A percentile compares a stretch with the other conserved stretches of the same genome.
Evolutionary conservation across 148 eudicot genomes (phyloP).

Genomic region (Persicaria tinctoria): DNA sequence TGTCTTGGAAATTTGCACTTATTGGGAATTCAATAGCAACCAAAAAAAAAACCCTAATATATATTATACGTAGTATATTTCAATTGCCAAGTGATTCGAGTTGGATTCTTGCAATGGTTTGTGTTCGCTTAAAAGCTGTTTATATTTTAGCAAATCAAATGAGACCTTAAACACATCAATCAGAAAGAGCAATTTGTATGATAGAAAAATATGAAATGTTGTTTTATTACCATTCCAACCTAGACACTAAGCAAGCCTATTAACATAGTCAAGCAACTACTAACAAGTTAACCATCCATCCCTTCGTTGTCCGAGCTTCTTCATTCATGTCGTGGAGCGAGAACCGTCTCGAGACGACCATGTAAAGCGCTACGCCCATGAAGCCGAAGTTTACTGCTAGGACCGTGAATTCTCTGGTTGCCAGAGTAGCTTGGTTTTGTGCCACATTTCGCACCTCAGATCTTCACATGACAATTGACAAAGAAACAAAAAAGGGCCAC

Average conservation of each 20-base stretch:
- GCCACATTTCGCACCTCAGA: conserved; percentile 53
- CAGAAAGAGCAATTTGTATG: too few species aligned
- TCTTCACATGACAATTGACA: conserved; percentile 42
- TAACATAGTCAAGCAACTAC: conserved; percentile 52
- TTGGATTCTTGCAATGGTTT: too few species aligned
- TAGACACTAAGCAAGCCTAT: conserved; percentile 30
- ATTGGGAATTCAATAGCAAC: too few species aligned
- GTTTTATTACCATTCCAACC: neutral
- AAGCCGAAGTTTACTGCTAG: conserved; percentile 53
- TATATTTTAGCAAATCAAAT: too few species aligned
- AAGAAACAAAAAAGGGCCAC: neutral
- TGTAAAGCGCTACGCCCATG: conserved; percentile 50
- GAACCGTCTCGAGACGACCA: conserved; percentile 43
- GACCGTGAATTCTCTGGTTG: conserved; percentile 60
- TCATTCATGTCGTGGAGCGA: conserved; percentile 18
- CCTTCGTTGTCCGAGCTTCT: conserved; percentile 19
- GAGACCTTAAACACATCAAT: too few species aligned
- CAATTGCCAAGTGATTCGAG: too few species aligned
- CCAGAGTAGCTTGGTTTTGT: conserved; percentile 55
- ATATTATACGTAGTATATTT: too few species aligned
- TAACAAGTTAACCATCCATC: conserved; percentile 53
- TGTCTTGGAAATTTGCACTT: too few species aligned
- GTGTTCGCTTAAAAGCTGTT: too few species aligned
- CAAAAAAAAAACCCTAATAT: too few species aligned
- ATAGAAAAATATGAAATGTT: too few species aligned